Conservation (phyloP, 768 basidiomycete species). For the Amanita molliuscula region DNA sequence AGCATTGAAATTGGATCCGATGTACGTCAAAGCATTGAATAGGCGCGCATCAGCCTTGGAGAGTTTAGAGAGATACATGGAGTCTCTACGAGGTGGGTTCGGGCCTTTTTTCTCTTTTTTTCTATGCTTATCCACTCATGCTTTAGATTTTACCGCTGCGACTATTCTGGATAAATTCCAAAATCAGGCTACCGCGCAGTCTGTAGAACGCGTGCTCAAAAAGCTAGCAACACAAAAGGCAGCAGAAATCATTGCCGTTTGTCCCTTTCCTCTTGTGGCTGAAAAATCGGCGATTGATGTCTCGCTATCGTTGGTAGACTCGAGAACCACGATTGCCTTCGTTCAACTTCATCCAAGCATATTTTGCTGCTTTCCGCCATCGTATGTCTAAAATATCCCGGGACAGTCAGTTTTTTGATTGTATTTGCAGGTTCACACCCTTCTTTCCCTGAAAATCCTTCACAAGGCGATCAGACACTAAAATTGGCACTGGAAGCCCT, state of each 20-base stretch:
- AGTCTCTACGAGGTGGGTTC: slow-evolving; percentile 66
- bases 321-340: slow-evolving; percentile 83
- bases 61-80: slow-evolving; percentile 58
- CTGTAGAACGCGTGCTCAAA: slow-evolving; percentile 91
- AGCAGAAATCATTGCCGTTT: slow-evolving; percentile 54
- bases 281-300: neutral
- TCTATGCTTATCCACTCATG: neutral
- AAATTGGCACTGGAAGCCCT: slow-evolving; percentile 75
- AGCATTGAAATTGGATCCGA: slow-evolving; percentile 73
- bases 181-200: slow-evolving; percentile 63
- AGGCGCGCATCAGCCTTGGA: slow-evolving; percentile 84
- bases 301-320: slow-evolving; percentile 22
- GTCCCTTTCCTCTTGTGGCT: neutral
- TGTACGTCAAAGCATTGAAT: slow-evolving; percentile 87
- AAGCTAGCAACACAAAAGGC: slow-evolving; percentile 68
- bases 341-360: slow-evolving; percentile 85
- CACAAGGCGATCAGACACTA: slow-evolving; percentile 78
- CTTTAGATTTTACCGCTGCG: slow-evolving; percentile 86
- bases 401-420: neutral
- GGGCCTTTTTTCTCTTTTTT: neutral
- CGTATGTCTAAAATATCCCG: slow-evolving; percentile 37
- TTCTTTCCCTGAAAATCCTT: slow-evolving; percentile 59
- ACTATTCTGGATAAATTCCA: slow-evolving; percentile 92
- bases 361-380: slow-evolving; percentile 93
- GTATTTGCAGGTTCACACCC: slow-evolving; percentile 48